phyloP scores from a whole-genome alignment of 805 yeast genomes.

The Candida quercuum region DNA sequence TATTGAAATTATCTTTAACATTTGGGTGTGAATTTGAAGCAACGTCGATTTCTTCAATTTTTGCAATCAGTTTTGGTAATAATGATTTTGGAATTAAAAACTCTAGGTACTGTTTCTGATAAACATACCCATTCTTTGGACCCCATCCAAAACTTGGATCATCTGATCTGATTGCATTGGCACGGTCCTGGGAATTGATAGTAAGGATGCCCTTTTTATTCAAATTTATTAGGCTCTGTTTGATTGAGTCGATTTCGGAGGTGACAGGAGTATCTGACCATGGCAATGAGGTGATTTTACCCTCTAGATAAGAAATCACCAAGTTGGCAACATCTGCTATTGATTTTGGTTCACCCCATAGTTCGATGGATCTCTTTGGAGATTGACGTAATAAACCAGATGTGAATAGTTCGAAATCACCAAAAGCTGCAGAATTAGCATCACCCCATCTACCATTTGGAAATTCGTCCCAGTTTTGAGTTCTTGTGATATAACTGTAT shows the following conservation, averaged over 20 bases:
- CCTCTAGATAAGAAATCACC: slow-evolving; percentile 64
- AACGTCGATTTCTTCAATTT: slow-evolving; percentile 42
- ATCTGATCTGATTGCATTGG: slow-evolving; percentile 70
- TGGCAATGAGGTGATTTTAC: slow-evolving; percentile 71
- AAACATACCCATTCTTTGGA: slow-evolving; percentile 86
- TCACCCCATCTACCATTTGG: slow-evolving; percentile 99
- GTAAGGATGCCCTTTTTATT: slow-evolving; percentile 70
- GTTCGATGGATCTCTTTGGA: slow-evolving; percentile 68
- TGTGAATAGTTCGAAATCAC: slow-evolving; percentile 80
- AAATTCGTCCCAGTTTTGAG: slow-evolving; percentile 95
- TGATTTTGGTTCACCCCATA: slow-evolving; percentile 81
- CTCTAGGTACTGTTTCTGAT: slow-evolving; percentile 91
- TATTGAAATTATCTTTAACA: slow-evolving; percentile 33
- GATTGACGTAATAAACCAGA: slow-evolving; percentile 78
- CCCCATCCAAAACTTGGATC: slow-evolving; percentile 90
- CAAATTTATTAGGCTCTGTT: slow-evolving; percentile 51
- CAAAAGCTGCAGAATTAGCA: slow-evolving; percentile 94
- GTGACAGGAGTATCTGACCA: slow-evolving; percentile 94
- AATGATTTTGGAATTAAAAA: slow-evolving; percentile 62
- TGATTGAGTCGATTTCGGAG: slow-evolving; percentile 63
- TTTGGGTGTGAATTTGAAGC: slow-evolving; percentile 18
- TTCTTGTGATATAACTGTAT: slow-evolving; percentile 81
- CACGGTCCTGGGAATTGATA: slow-evolving; percentile 90
- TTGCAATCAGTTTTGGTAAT: slow-evolving; percentile 31
- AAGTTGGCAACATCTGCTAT: slow-evolving; percentile 56